phyloP scores from a whole-genome alignment of 371 early-diverging fungal species.

The Mucor mucedo region DNA sequence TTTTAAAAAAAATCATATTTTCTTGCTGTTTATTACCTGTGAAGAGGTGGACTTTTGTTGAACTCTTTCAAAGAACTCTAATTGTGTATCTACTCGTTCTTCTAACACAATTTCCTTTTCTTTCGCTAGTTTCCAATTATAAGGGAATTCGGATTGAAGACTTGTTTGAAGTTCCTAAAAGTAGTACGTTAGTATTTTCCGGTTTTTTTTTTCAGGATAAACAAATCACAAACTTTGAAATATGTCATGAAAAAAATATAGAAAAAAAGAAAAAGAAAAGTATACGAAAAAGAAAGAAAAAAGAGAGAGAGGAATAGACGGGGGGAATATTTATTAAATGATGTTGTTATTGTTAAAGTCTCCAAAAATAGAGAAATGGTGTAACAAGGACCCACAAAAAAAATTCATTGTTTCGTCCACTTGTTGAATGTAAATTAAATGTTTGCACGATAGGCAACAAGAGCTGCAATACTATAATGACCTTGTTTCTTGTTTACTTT shows the following conservation, averaged over 20 bases:
- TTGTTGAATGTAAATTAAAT: conserved; percentile 11
- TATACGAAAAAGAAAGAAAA: conserved; percentile 2
- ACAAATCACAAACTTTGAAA: conserved; percentile 16
- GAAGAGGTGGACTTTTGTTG: conserved; percentile 23
- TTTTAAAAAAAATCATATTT: neutral
- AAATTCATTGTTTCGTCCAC: neutral
- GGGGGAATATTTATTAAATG: conserved; percentile 9
- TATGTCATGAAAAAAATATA: conserved; percentile 7
- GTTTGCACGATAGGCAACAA: conserved; percentile 33
- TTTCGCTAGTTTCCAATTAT: conserved; percentile 37
- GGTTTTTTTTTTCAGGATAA: neutral
- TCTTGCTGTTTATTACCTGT: conserved; percentile 17
- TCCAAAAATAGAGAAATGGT: conserved; percentile 17
- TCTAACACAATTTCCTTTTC: conserved; percentile 15
- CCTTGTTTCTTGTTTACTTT: conserved; percentile 34
- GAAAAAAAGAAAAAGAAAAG: conserved; percentile 3
- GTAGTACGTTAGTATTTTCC: neutral
- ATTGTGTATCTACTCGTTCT: neutral
- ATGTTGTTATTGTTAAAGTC: conserved; percentile 24
- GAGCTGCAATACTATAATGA: conserved; percentile 32
- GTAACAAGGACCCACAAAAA: conserved; percentile 1
- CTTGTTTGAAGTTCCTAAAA: conserved; percentile 25
- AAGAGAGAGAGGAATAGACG: conserved; percentile 6
- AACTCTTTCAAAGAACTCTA: conserved; percentile 25
- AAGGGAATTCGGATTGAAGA: conserved; percentile 26